A percentile compares a stretch with the other conserved stretches of the same genome.
These are phyloP conservation scores for Malus orientalis DNA, from an alignment of 306 rosid genomes.

Conservation along the genomic window DNA sequence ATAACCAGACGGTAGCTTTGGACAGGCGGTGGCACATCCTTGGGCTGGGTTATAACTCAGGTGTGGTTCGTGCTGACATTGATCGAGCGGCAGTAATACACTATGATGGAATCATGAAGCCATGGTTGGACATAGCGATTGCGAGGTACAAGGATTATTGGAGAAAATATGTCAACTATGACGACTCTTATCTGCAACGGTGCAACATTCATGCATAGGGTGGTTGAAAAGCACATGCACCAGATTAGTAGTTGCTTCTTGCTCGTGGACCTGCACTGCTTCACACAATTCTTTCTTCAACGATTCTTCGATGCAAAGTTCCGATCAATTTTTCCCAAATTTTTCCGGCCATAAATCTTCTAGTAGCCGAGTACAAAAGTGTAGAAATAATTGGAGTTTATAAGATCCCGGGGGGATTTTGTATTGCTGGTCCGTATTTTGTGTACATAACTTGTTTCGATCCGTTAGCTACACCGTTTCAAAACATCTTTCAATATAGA, in stretches of 20 bases:
- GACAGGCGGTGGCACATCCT: conserved; percentile 77
- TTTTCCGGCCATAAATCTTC: conserved; percentile 14
- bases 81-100: conserved; percentile 84
- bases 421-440: conserved; percentile 1
- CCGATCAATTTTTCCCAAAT: conserved; percentile 22
- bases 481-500: neutral
- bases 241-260: neutral
- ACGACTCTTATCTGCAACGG: conserved; percentile 58
- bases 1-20: conserved; percentile 52
- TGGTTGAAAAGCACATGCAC: neutral
- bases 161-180: conserved; percentile 54
- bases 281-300: conserved; percentile 43
- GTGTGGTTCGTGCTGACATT: conserved; percentile 29
- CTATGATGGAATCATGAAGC: conserved; percentile 84
- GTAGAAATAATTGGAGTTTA: conserved; percentile 33
- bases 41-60: conserved; percentile 70
- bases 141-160: conserved; percentile 67
- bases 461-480: neutral
- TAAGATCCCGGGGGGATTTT: conserved; percentile 29
- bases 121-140: conserved; percentile 80
- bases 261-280: conserved; percentile 3
- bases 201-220: conserved; percentile 71
- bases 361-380: conserved; percentile 38
- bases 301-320: conserved; percentile 56
- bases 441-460: conserved; percentile 38